These are phyloP conservation scores for Dunaliella primolecta DNA, from an alignment of 139 green algal genomes.

Conservation along the genomic window DNA sequence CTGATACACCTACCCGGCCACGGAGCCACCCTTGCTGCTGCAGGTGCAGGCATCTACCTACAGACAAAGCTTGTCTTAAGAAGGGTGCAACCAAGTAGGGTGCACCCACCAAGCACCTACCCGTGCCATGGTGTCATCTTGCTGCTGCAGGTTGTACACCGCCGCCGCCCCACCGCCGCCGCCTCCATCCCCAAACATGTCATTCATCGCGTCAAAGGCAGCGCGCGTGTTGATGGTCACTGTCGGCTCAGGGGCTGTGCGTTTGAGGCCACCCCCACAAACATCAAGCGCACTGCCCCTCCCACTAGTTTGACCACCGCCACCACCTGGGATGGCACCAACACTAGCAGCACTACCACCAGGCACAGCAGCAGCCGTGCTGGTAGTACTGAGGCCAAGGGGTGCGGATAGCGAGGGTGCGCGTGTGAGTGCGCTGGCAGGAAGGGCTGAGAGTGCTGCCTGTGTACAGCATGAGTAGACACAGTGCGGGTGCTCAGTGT, in stretches of 20 bases:
- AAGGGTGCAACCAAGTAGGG: too few relatives aligned
- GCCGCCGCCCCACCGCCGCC: not conserved
- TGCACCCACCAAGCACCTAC: too few relatives aligned
- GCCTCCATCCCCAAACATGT: conserved; percentile 50
- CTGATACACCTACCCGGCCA: too few relatives aligned
- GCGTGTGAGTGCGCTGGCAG: not conserved
- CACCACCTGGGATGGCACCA: not conserved
- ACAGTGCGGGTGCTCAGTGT: too few relatives aligned
- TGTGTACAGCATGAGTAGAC: not conserved
- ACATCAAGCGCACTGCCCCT: not conserved
- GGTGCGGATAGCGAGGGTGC: not conserved
- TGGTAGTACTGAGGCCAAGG: too few relatives aligned
- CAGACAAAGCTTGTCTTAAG: too few relatives aligned
- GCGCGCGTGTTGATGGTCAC: conserved; percentile 60
- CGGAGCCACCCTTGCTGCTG: too few relatives aligned
- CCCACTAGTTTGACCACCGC: not conserved
- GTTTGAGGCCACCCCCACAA: not conserved
- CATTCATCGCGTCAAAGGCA: conserved; percentile 62
- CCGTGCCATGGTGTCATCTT: not conserved
- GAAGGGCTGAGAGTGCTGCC: not conserved
- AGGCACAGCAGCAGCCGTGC: not conserved
- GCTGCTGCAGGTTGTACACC: not conserved
- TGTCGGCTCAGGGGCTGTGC: conserved; percentile 45
- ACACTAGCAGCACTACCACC: not conserved
- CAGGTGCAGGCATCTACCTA: too few relatives aligned